phyloP scores from a whole-genome alignment of 768 basidiomycete genomes.

The Daedalea quercina region DNA sequence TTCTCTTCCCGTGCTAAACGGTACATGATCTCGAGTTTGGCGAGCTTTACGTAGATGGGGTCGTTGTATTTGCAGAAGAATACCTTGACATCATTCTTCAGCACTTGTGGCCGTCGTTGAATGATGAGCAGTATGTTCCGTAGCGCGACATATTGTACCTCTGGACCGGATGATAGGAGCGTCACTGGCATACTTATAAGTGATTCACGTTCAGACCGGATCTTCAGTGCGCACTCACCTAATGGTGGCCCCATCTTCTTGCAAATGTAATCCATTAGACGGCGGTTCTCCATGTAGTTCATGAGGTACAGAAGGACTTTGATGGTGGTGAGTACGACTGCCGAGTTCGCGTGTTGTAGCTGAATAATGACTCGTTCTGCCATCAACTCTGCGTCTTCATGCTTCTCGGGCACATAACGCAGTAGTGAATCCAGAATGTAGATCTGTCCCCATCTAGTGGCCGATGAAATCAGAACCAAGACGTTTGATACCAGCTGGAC shows the following conservation, averaged over 20 bases:
- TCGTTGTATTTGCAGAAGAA: conserved; percentile 99
- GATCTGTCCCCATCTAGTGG: conserved; percentile 91
- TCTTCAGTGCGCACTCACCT: conserved; percentile 42
- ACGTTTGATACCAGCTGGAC: neutral
- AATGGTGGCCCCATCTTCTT: conserved; percentile 98
- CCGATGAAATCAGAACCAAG: neutral
- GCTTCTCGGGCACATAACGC: conserved; percentile 86
- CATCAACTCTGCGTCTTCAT: conserved; percentile 86
- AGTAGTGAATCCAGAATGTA: conserved; percentile 94
- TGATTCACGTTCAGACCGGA: neutral
- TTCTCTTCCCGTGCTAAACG: conserved; percentile 93
- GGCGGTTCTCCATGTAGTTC: conserved; percentile 97
- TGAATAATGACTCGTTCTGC: conserved; percentile 94
- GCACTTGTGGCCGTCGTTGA: conserved; percentile 84
- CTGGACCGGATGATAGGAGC: conserved; percentile 91
- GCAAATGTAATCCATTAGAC: conserved; percentile 83
- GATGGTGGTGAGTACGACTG: conserved; percentile 98
- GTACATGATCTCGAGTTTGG: conserved; percentile 99
- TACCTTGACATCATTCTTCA: conserved; percentile 96
- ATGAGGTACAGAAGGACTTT: conserved; percentile 93
- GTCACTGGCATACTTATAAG: conserved; percentile 55
- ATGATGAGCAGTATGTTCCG: conserved; percentile 97
- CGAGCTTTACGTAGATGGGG: conserved; percentile 97
- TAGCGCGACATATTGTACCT: conserved; percentile 96
- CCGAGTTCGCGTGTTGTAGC: conserved; percentile 96